Base-by-base conservation (phyloP, 2,329 filamentous ascomycete species). In the Metarhizium rileyi region DNA sequence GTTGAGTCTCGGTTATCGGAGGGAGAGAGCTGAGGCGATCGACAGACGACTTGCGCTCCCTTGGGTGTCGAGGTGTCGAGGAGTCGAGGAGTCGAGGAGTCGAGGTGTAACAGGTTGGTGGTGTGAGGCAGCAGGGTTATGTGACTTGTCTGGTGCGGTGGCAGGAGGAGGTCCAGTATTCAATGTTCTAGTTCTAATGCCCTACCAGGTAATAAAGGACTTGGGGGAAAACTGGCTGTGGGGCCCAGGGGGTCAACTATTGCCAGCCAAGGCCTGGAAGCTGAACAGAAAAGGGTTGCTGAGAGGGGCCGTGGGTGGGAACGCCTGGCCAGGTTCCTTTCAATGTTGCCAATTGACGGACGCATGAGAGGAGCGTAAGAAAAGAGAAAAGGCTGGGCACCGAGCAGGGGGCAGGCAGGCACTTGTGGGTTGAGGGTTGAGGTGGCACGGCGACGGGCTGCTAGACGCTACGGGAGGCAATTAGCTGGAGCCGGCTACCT, bases 381-480 rank as follows among this genome's bases (percentile, higher is more conserved):
- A 23, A 20, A 28, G 28, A 47, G 25, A 38, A 38, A 40, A 47
- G 45, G 45, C 45, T 40, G 33, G 45, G 45, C 44, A 28, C 12
- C 12, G 27, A 28, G 33, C 30, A 22, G 33, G 45, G 45, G 30
- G n/a, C 23, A 12, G 16, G 28, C 14, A n/a, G 25, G 28, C 14
- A n/a, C n/a, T n/a, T 35, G 28, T 10, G 30, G 44, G n/a, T 7
- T 6, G 42, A 7, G 42, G 28, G 10, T 16, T 44, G 25, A 30
- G 28, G 7, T 7, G 7, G 7, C 28, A 30, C 7, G 33, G 14
- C 12, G 33, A 14, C 9, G 10, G 33, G 33, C 33, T 14, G 33
- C 33, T 16, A 36, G 33, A 10, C 14, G 33, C 33, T 36, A 18
- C 6, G 14, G 33, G 6, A 16, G 33, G 9, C 12, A 16, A 16